Conservation (phyloP, 2,329 filamentous ascomycete genomes). For the Colletotrichum filicis region DNA sequence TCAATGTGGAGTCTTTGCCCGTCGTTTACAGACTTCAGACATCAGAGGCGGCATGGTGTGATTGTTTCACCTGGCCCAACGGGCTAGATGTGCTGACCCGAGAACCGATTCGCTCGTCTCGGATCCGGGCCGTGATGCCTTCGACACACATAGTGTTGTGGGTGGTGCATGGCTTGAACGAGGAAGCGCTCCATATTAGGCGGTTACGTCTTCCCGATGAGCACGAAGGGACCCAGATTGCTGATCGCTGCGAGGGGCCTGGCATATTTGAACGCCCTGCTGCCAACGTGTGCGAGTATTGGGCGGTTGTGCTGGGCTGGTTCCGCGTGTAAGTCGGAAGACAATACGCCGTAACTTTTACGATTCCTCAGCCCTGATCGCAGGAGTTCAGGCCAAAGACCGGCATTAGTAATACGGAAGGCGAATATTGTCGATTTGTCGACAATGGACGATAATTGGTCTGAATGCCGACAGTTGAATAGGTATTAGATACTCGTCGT, state of each 20-base stretch:
- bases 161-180: constrained; percentile 50
- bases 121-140: constrained; percentile 47
- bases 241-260: constrained; percentile 41
- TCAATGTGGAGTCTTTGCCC: not conserved
- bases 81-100: constrained; percentile 52
- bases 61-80: constrained; percentile 7
- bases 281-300: constrained; percentile 36
- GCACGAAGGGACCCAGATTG: constrained; percentile 41
- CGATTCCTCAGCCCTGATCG: not conserved
- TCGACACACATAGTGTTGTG: constrained; percentile 49
- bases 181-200: constrained; percentile 46
- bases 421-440: constrained; percentile 48
- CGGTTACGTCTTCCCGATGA: constrained; percentile 43
- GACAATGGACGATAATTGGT: constrained; percentile 53
- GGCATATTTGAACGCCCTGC: constrained; percentile 46
- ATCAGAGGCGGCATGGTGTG: not conserved
- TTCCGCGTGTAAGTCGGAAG: constrained; percentile 46
- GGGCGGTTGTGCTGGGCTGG: constrained; percentile 45
- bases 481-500: constrained; percentile 9
- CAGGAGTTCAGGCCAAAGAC: constrained; percentile 47
- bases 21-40: not conserved
- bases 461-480: constrained; percentile 47
- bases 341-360: not conserved
- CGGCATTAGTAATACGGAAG: constrained; percentile 46
- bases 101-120: constrained; percentile 46